Base-by-base conservation (phyloP, 805 yeast species). In the Maudiozyma bulderi region DNA sequence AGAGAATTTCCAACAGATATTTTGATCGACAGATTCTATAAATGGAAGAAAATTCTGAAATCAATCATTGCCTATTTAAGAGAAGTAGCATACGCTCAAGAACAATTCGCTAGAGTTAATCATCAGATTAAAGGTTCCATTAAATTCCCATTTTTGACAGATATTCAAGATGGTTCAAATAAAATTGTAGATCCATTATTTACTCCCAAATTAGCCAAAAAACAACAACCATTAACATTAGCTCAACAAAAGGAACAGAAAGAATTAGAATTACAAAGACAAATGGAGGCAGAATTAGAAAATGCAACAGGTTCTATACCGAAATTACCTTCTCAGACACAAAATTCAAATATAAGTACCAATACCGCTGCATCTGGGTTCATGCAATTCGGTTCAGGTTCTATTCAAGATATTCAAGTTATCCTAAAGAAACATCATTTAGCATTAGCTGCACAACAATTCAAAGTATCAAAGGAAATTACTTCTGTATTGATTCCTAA, bases 21-120 rank as follows among this genome's bases (percentile, higher is more conserved):
- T 8, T 70, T 88, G 51, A 89, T 91, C 20, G 76, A 80, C 43
- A 70, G 96, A 55, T 88, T 88, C 64, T 76, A 80, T 50, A 82
- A 89, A 13, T 88, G 95, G 95, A 73, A 95, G 47, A 76, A 79
- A 50, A 79, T 88, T 47, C 75, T 87, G 53, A 81, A 82, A 55
- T 83, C 86, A 47, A 67, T 88, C 53, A 76, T 83, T 35, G 73
- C 72, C 44, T 88, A 89, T 60, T 73, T 89, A 54, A 77, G 77
- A 57, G 95, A 87, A 59, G 82, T 80, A 42, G 84, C 88, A 5
- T 74, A 80, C 33, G 87, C 86, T 43, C 89, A 86, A 63, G 95
- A 87, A 66, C 93, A 86, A 60, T 77, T 84, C 51, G 76, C 75
- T 29, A 62, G 51, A 76, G 82, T 56, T 70, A 91, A 56, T 85